Conservation (phyloP, 1,284 basidiomycete genomes). For the Austroboletus sp. region DNA sequence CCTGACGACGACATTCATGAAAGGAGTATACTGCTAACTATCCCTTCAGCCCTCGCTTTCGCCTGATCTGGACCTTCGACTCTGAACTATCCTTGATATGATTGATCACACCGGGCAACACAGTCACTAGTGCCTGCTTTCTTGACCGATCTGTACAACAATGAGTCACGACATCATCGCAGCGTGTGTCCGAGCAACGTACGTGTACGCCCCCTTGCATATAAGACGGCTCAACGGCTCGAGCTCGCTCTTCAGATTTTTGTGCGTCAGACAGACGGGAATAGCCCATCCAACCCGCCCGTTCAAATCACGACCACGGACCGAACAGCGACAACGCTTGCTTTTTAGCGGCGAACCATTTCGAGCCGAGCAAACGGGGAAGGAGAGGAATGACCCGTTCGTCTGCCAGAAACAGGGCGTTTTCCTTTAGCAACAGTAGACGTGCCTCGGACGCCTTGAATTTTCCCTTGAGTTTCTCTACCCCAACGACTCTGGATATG, state of each 20-base stretch:
- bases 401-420: slow-evolving; percentile 90
- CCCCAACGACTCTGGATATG: slow-evolving; percentile 86
- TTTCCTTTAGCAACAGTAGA: slow-evolving; percentile 77
- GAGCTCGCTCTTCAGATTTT: slow-evolving; percentile 84
- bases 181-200: slow-evolving; percentile 32
- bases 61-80: slow-evolving; percentile 18
- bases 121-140: slow-evolving; percentile 68
- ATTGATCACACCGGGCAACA: slow-evolving; percentile 71
- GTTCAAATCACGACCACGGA: slow-evolving; percentile 1
- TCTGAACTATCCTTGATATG: slow-evolving; percentile 78
- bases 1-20: slow-evolving; percentile 10
- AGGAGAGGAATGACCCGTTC: slow-evolving; percentile 83
- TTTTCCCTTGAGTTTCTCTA: slow-evolving; percentile 85
- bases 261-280: slow-evolving; percentile 79
- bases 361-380: slow-evolving; percentile 81
- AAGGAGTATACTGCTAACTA: background rate
- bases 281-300: slow-evolving; percentile 71
- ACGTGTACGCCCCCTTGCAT: slow-evolving; percentile 93
- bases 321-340: slow-evolving; percentile 33
- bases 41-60: slow-evolving; percentile 14
- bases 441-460: slow-evolving; percentile 91
- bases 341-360: slow-evolving; percentile 95
- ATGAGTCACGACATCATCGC: background rate
- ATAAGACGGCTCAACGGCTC: slow-evolving; percentile 86
- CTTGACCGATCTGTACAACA: slow-evolving; percentile 66